These are phyloP conservation scores for Lanmaoa rubissima DNA, from an alignment of 768 basidiomycete species.

Conservation along the genomic window DNA sequence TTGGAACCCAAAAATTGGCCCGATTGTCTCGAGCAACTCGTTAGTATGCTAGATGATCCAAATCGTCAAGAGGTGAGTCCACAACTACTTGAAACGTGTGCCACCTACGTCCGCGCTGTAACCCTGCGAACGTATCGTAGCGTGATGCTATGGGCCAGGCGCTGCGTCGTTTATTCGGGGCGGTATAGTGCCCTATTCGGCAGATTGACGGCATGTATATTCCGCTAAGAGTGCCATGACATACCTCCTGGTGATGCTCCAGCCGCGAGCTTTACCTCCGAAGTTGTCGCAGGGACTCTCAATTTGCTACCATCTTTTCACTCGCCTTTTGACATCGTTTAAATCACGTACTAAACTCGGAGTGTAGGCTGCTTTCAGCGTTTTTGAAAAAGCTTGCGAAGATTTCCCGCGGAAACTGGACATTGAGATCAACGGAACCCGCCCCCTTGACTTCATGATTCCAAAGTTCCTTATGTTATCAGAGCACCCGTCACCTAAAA, in stretches of 20 bases:
- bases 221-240: conserved; percentile 7
- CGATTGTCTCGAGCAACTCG: conserved; percentile 85
- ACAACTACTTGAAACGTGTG: neutral
- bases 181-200: neutral
- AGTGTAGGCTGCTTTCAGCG: conserved; percentile 83
- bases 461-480: conserved; percentile 90
- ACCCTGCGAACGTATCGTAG: neutral
- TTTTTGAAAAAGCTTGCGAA: conserved; percentile 93
- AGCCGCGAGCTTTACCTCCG: neutral
- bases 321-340: neutral
- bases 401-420: conserved; percentile 96
- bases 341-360: conserved; percentile 16
- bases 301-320: neutral
- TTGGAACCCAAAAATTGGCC: conserved; percentile 94
- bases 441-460: conserved; percentile 94
- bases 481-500: conserved; percentile 81
- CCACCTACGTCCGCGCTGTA: neutral
- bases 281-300: neutral
- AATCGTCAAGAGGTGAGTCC: conserved; percentile 83
- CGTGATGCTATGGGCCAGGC: neutral
- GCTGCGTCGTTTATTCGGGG: conserved; percentile 10
- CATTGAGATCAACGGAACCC: conserved; percentile 88
- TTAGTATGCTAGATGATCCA: conserved; percentile 76
- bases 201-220: neutral
- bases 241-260: neutral